phyloP scores from a whole-genome alignment of 345 rosid species.

The Gossypium sturtianum region DNA sequence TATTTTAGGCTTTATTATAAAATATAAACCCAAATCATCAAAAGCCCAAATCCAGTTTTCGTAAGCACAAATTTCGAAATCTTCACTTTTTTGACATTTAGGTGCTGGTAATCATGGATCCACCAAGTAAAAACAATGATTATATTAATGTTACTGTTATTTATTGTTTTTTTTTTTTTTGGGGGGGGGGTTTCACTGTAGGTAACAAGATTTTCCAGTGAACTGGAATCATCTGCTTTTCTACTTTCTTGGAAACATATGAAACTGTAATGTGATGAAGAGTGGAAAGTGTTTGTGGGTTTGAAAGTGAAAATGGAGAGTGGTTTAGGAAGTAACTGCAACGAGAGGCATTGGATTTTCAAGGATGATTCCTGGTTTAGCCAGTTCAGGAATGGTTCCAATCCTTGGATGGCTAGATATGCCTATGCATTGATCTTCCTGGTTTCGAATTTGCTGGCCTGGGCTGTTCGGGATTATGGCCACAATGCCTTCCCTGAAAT shows the following conservation, averaged over 20 bases:
- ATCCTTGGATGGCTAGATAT: slow-evolving; percentile 98
- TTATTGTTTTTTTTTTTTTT: not conserved
- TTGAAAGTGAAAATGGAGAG: slow-evolving; percentile 49
- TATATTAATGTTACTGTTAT: not conserved
- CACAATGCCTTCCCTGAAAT: slow-evolving; percentile 51
- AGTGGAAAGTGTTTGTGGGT: slow-evolving; percentile 23
- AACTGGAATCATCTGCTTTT: slow-evolving; percentile 6
- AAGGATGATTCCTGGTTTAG: slow-evolving; percentile 66
- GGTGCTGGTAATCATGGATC: not conserved
- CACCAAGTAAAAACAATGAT: not conserved
- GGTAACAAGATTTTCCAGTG: slow-evolving; percentile 1
- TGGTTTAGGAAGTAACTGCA: slow-evolving; percentile 29
- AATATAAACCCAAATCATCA: not conserved
- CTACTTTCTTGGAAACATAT: not conserved
- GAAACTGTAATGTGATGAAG: slow-evolving; percentile 40
- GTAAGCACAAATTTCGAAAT: not conserved
- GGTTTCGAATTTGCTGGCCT: slow-evolving; percentile 70
- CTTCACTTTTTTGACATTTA: not conserved
- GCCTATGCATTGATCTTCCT: slow-evolving; percentile 75
- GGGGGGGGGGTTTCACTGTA: not conserved
- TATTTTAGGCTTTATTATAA: not conserved
- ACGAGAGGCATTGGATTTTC: slow-evolving; percentile 28
- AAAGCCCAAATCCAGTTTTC: not conserved
- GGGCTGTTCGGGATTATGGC: slow-evolving; percentile 89
- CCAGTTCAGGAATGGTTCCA: slow-evolving; percentile 71